Evolutionary conservation across 2,329 filamentous ascomycete genomes (phyloP), one percentile per base, ranked within the genome.

Genomic region (Fusarium sacchari): DNA sequence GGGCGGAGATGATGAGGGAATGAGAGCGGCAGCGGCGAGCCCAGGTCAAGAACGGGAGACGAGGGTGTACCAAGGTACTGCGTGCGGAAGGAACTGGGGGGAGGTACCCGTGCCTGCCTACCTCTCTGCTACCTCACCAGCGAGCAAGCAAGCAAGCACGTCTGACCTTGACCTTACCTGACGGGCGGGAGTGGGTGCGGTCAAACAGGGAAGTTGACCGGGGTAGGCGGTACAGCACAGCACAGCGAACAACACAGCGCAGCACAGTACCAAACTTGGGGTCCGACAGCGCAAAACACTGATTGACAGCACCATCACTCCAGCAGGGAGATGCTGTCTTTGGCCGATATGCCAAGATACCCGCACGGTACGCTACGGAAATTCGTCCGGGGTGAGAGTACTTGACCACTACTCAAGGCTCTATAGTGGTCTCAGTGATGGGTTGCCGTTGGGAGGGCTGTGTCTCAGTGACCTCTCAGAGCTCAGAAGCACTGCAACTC

Each of bases 1-100:
- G 72, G 74, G 79, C 78, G 77, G 78, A 80, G 78, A 79, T 76
- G 76, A 77, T 79, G 76, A 77, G 74, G 77, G 77, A 79, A 76
- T 73, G 77, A 74, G 74, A 71, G 75, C 69, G 72, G 71, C 76
- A 75, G 71, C 72, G 71, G 67, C 76, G 69, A 76, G 71, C 67
- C 70, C 59, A 77, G 68, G 66, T 75, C 64, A 50, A 69, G 64
- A 44, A 69, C 65, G 67, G 67, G 68, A 74, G 72, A 72, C 72
- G 74, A 77, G 77, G 73, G 73, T 76, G 78, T 79, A 73, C 72
- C 65, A 69, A 76, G 71, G 75, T 71, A 76, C 73, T 58, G 70
- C 53, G 69, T 64, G 67, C 60, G 68, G 68, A 72, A 69, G 52
- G 63, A 61, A 72, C 60, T 64, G 57, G 50, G 64, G 64, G 68